phyloP scores from a whole-genome alignment of 2,329 filamentous ascomycete species.

The Alternaria triticimaculans region DNA sequence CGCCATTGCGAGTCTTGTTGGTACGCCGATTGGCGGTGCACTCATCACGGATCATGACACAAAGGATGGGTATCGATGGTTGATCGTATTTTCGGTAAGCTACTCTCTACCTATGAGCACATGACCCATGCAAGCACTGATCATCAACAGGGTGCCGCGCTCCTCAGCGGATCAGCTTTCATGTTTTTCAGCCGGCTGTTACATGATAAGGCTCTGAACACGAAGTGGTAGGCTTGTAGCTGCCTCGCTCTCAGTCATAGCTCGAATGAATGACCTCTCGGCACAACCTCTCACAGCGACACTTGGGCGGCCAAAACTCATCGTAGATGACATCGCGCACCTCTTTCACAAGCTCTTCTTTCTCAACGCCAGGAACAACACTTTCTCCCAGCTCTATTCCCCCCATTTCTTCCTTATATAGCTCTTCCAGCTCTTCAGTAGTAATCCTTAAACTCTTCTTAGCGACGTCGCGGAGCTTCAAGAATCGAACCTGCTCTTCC shows the following conservation, averaged over 20 bases:
- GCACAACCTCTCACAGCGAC: slow-evolving; percentile 17
- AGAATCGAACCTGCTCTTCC: slow-evolving; percentile 20
- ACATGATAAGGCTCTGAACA: slow-evolving; percentile 18
- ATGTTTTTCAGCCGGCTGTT: slow-evolving; percentile 30
- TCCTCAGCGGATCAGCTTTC: slow-evolving; percentile 23
- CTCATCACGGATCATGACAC: slow-evolving; percentile 29
- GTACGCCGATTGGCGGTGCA: slow-evolving; percentile 69
- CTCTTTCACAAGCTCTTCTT: neutral
- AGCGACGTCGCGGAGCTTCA: neutral
- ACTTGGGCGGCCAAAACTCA: slow-evolving; percentile 25
- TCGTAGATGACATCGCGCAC: neutral
- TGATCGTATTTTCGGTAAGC: slow-evolving; percentile 37
- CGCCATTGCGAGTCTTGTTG: slow-evolving; percentile 69
- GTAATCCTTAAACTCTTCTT: slow-evolving; percentile 12
- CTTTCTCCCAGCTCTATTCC: slow-evolving; percentile 20
- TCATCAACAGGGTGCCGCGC: slow-evolving; percentile 16
- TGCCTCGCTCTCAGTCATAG: neutral
- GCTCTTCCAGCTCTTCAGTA: slow-evolving; percentile 11
- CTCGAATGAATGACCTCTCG: neutral
- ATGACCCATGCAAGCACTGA: neutral
- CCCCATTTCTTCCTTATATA: slow-evolving; percentile 25
- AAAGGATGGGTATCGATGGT: slow-evolving; percentile 29
- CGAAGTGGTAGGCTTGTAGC: slow-evolving; percentile 13
- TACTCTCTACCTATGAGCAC: neutral
- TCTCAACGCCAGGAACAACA: neutral